Conservation (phyloP, 2,329 filamentous ascomycete species). For the Microcyclospora tardicrescens region DNA sequence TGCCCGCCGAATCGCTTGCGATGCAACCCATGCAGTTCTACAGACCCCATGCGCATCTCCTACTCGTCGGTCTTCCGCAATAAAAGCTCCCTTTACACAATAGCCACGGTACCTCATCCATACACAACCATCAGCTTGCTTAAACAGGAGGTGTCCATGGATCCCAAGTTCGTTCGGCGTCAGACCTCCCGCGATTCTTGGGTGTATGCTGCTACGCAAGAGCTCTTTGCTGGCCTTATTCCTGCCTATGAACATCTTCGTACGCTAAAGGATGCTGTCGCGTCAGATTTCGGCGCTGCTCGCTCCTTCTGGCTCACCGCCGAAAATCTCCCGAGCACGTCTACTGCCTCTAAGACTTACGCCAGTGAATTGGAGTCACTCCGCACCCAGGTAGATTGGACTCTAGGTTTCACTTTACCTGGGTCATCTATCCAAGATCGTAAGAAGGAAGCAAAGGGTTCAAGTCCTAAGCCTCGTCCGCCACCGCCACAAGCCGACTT, state of each 20-base stretch:
- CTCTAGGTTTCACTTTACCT: slow-evolving; percentile 75
- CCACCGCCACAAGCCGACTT: slow-evolving; percentile 36
- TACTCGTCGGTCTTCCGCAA: slow-evolving; percentile 59
- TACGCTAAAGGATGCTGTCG: slow-evolving; percentile 69
- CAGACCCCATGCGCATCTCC: slow-evolving; percentile 52
- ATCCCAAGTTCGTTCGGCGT: slow-evolving; percentile 34
- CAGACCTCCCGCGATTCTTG: slow-evolving; percentile 64
- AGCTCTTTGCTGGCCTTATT: slow-evolving; percentile 51
- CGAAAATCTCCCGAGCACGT: slow-evolving; percentile 38
- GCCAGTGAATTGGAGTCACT: slow-evolving; percentile 44
- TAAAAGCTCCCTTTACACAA: slow-evolving; percentile 58
- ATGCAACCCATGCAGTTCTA: slow-evolving; percentile 61
- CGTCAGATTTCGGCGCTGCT: slow-evolving; percentile 48
- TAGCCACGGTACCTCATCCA: slow-evolving; percentile 82
- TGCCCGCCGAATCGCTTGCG: slow-evolving; percentile 71
- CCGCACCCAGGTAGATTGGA: slow-evolving; percentile 47
- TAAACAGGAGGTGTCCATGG: slow-evolving; percentile 22
- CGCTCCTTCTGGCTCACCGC: slow-evolving; percentile 72
- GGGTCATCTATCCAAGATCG: slow-evolving; percentile 15
- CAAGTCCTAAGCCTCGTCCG: slow-evolving; percentile 22
- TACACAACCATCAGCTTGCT: slow-evolving; percentile 66
- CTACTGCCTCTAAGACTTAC: slow-evolving; percentile 8
- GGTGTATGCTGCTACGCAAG: slow-evolving; percentile 58
- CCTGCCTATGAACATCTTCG: slow-evolving; percentile 54
- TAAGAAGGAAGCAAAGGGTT: neutral